Conservation (phyloP, 768 basidiomycete genomes). For the Leccinum imitatum region DNA sequence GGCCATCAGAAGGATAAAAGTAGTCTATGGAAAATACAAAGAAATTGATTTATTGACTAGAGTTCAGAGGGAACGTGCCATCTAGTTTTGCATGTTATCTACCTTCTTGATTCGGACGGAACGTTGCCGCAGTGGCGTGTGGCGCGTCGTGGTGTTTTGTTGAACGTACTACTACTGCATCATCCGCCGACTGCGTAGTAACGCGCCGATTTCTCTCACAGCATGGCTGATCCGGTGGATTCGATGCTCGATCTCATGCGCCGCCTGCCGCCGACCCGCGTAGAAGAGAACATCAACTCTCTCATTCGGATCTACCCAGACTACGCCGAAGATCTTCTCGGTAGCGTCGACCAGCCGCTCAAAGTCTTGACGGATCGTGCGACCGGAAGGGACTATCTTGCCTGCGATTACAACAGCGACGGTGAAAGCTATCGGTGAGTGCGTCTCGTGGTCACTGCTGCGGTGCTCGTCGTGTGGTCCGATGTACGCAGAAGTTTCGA, state of each 20-base stretch:
- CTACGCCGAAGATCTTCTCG: constrained; percentile 91
- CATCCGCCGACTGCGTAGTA: background rate
- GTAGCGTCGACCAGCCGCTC: constrained; percentile 93
- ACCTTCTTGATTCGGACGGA: background rate
- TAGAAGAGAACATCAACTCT: constrained; percentile 82
- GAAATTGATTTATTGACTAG: too few relatives aligned
- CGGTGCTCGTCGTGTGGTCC: background rate
- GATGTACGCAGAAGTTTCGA: background rate
- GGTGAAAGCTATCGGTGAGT: constrained; percentile 80
- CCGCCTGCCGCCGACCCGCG: constrained; percentile 87
- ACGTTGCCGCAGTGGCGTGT: background rate
- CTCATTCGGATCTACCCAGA: constrained; percentile 87
- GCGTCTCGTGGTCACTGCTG: background rate
- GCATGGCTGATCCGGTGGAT: constrained; percentile 78
- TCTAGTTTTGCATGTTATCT: too few relatives aligned
- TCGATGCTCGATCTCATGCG: constrained; percentile 96
- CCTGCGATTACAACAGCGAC: constrained; percentile 92
- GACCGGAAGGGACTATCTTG: constrained; percentile 86
- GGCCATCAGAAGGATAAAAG: too few relatives aligned
- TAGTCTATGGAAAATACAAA: too few relatives aligned
- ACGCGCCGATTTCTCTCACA: constrained; percentile 10
- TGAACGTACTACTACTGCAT: background rate
- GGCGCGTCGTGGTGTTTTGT: background rate
- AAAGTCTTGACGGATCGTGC: constrained; percentile 76
- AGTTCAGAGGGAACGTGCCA: too few relatives aligned